Base-by-base conservation (phyloP, 2,329 filamentous ascomycete species). In the Aspergillus pseudoglaucus region DNA sequence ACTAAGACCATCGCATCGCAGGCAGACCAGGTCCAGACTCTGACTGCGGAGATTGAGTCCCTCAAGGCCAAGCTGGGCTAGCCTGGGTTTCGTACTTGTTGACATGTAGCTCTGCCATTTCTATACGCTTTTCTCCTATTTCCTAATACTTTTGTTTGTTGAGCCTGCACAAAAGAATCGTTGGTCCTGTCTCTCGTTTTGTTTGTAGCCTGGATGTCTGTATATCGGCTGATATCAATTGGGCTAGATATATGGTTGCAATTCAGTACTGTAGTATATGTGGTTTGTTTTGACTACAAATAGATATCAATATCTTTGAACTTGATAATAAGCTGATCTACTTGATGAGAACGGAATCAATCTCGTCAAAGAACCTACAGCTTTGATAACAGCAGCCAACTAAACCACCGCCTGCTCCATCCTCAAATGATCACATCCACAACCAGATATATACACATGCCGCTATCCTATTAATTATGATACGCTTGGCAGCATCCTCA, bases 1-100 rank as follows among this genome's bases (percentile, higher is more conserved):
- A 88, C 81, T 47, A 82, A 81, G 73, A 82, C 89, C 55, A 87
- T 95, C 62, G 81, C 76, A 52, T 76, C 80, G n/a, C 87, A 95
- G 70, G 86, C 80, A 44, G 79, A 87, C 62, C 84, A 90, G 66
- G 89, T 94, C 58, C 77, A 77, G 44, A 75, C 77, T 23, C 72
- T 95, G 42, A 80, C 86, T 2, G 69, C 74, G 25, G 88, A 94
- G 67, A 84, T 95, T 12, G 88, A 93, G 63, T 78, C 80, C 14
- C 76, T 96, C 58, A 95, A 94, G 79, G 82, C 82, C 69, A 86
- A 83, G 67, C 77, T 90, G 50, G 80, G 79, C 48, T 69, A 62
- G 55, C 53, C 54, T 17, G 18, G 25, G 25, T 35, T n/a, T 37
- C 15, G 30, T 12, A 27, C 27, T 27, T 44, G 32, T 23, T 41